Evolutionary conservation across 2,329 filamentous ascomycete genomes (phyloP), one percentile per base, ranked within the genome.

Genomic region (Verticillium tricorpus): DNA sequence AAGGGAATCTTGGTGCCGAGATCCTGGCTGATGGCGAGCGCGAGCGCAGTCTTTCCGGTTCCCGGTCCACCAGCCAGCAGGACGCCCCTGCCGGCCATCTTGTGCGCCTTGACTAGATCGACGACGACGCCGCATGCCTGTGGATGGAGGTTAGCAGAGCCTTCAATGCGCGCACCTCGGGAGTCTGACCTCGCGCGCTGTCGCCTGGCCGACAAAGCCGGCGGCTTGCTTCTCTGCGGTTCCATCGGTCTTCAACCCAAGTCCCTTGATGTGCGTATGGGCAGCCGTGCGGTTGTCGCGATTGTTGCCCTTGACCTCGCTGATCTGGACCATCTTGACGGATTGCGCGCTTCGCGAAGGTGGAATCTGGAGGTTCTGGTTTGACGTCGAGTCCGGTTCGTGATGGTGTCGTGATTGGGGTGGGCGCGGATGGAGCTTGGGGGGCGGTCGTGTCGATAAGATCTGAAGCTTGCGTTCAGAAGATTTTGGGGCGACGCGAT

Each of bases 1-100:
- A 99, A 99, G 7, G 95, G 95, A 62, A 99, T 96, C 81, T 97
- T 98, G 58, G 93, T 97, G 69, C 95, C 95, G 67, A 99, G 84
- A 77, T 99, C 95, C 78, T 98, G 95, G 76, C 92, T 96, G 69
- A 99, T 92, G 57, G 95, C 95, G 64, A 98, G 85, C 57, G 95
- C 95, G 66, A 99, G 87, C 32, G 95, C 95, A 32, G 95, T 99
- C 83, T 99, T 99, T 76, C 95, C 95, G 1, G 95, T 98, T 64
- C 93, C 95, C 34, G 95, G 95, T 8, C 95, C 95, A 70, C 95
- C 95, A 58, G 95, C 94, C 60, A 99, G 86, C 69, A 99, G 78
- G 59, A 99, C 93, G 64, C 94, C 95, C 69, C 95, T 88, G 59
- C 95, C 95, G 9, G 94, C 92, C 94, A 99, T 97, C 80, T 96